phyloP scores from a whole-genome alignment of 768 basidiomycete genomes.

The Xerocomellus intermedius region DNA sequence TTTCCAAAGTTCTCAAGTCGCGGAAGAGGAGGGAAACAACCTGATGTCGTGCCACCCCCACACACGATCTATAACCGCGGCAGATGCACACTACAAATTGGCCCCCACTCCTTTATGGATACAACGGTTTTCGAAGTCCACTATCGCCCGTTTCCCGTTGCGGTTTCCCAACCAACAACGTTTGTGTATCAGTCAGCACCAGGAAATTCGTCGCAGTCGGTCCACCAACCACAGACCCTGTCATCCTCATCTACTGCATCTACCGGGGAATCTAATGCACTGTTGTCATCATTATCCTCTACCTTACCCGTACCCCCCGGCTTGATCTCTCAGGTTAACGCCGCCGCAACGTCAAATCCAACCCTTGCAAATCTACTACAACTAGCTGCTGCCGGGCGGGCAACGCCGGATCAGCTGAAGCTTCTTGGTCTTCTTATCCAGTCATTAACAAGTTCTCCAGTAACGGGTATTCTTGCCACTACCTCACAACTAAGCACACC shows the following conservation, averaged over 20 bases:
- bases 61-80: conserved; percentile 67
- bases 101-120: conserved; percentile 69
- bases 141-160: conserved; percentile 46
- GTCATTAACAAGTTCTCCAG: conserved; percentile 45
- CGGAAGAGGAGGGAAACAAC: conserved; percentile 55
- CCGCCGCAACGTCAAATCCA: conserved; percentile 64
- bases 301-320: conserved; percentile 52
- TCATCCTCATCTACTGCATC: conserved; percentile 20
- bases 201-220: conserved; percentile 30
- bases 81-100: conserved; percentile 68
- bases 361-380: conserved; percentile 66
- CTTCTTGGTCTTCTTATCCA: conserved; percentile 73
- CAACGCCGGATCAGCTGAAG: conserved; percentile 62
- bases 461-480: neutral
- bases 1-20: conserved; percentile 75
- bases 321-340: conserved; percentile 62
- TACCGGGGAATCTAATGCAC: conserved; percentile 36
- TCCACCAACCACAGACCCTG: conserved; percentile 24
- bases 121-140: conserved; percentile 73
- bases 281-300: conserved; percentile 45
- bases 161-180: conserved; percentile 21
- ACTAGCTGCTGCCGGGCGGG: conserved; percentile 59
- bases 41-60: conserved; percentile 54
- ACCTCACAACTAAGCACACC: conserved; percentile 5
- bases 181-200: conserved; percentile 29